A percentile compares a stretch with the other conserved stretches of the same genome.
Evolutionary conservation across 805 yeast genomes (phyloP).

Genomic region (Metschnikowia lachancei): DNA sequence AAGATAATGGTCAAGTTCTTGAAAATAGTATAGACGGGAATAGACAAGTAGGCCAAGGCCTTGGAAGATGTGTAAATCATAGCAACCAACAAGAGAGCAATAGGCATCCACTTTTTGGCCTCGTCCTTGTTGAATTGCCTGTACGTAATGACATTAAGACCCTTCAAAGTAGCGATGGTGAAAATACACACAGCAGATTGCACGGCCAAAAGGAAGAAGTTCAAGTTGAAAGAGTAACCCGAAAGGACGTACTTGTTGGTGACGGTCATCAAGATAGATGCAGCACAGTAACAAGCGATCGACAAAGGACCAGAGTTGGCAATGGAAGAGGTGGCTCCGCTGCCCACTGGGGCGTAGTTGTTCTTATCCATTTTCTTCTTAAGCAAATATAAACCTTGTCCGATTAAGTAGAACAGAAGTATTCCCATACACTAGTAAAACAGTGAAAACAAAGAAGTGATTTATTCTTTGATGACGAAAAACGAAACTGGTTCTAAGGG

Average conservation of each 20-base stretch:
- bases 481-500: neutral
- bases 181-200: constrained; percentile 82
- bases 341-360: constrained; percentile 22
- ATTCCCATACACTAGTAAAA: constrained; percentile 36
- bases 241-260: constrained; percentile 93
- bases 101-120: constrained; percentile 95
- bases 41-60: constrained; percentile 85
- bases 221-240: constrained; percentile 68
- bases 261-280: constrained; percentile 96
- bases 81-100: constrained; percentile 79
- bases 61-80: constrained; percentile 97
- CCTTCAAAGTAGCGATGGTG: constrained; percentile 70
- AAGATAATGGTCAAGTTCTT: constrained; percentile 94
- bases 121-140: constrained; percentile 82
- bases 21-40: constrained; percentile 97
- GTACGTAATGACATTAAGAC: constrained; percentile 74
- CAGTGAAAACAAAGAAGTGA: neutral
- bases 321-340: constrained; percentile 26
- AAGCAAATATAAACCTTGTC: constrained; percentile 34
- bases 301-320: constrained; percentile 65
- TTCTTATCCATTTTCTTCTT: constrained; percentile 39
- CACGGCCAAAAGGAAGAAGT: constrained; percentile 83
- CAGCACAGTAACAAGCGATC: constrained; percentile 79
- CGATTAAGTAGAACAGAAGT: constrained; percentile 37
- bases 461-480: neutral